Evolutionary conservation across 108 stramenopile genomes (phyloP).

Genomic region (Skeletonema costatum): DNA sequence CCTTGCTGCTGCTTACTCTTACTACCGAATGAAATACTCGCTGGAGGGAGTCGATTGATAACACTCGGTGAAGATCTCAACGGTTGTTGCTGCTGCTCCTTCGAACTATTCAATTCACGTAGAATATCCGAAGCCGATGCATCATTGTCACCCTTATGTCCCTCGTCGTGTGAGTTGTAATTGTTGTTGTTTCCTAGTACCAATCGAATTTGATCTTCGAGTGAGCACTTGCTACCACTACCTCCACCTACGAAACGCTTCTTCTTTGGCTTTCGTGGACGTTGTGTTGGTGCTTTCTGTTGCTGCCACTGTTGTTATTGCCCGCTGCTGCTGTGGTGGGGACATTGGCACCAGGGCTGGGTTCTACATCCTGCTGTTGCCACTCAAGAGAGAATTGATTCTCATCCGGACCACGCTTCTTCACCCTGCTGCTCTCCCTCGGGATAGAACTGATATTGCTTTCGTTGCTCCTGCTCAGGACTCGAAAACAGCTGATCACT

Average conservation of each 20-base stretch:
- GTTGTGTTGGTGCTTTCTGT: neutral
- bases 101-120: neutral
- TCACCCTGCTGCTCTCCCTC: neutral
- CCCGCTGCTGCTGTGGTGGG: neutral
- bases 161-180: neutral
- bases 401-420: neutral
- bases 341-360: too few species aligned
- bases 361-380: too few species aligned
- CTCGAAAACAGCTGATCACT: neutral
- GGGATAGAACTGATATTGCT: neutral
- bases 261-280: neutral
- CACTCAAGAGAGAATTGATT: too few species aligned
- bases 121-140: neutral
- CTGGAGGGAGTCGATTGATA: neutral
- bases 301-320: neutral
- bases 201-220: neutral
- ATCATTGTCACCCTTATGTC: neutral
- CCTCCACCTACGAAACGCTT: neutral
- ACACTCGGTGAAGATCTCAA: neutral
- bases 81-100: neutral
- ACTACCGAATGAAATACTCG: neutral
- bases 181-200: neutral
- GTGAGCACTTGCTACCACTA: neutral
- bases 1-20: neutral
- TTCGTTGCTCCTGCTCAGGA: neutral